Evolutionary conservation across 345 rosid genomes (phyloP), one percentile per base, ranked within the genome.

Genomic region (Stellera chamaejasme): DNA sequence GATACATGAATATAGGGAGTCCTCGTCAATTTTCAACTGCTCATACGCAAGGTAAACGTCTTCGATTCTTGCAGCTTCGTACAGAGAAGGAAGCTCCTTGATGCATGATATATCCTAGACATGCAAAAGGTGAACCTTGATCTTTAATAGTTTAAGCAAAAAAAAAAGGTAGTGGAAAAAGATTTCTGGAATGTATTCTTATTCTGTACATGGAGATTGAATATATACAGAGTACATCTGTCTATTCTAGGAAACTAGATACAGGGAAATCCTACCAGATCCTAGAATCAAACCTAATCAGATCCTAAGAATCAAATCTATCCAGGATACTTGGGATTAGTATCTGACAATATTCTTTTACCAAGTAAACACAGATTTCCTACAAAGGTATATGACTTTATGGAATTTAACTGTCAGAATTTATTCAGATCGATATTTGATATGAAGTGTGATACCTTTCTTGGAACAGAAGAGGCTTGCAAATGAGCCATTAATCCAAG

Each of bases 401-500:
- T 45, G n/a, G 11, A 45, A 12, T 46, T 12, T 10, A 46, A 12
- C 50, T 46, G 50, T 13, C 50, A 46, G 7, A 26, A 5, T 42
- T 14, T 44, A 41, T 41, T 48, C 45, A 39, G 12, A 42, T 10
- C 26, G 49, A 50, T 26, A 25, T 44, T 32, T 4, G 39, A 32
- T 32, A 32, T 32, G 8, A 53, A 43, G 43, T 52, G 48, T 11
- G 26, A 69, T 66, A 89, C 97, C 97, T 94, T 90, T 70, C 96
- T 87, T 10, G 90, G 84, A 70, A 94, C 95, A 49, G 95, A 85
- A 51, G 95, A 75, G 61, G 96, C 96, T 78, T 94, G 99, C 80
- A 90, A 74, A 73, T 94, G 99, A 66, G 97, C 92, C 63, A 94
- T 72, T 66, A 94, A 74, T 54, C 96, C 96, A 59, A 94, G 97